Evolutionary conservation across 2,329 filamentous ascomycete genomes (phyloP).

Genomic region (Tothia fuscella): DNA sequence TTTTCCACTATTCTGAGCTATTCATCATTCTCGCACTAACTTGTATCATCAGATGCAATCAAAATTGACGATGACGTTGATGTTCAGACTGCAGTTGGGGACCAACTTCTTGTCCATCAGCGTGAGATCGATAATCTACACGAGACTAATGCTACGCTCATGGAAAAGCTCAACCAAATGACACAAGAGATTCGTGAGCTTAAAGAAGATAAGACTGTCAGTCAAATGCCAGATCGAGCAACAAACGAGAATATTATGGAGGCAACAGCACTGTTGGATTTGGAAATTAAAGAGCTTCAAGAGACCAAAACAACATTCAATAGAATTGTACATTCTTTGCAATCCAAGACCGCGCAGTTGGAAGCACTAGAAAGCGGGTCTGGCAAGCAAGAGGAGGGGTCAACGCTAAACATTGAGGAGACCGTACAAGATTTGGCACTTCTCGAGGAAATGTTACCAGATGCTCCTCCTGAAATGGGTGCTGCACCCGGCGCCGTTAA

Average conservation of each 20-base stretch:
- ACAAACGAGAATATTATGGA: background rate
- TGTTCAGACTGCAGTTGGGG: background rate
- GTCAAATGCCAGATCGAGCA: background rate
- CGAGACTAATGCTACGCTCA: background rate
- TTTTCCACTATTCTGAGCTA: too few relatives aligned
- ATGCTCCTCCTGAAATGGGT: too few relatives aligned
- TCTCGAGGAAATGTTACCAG: too few relatives aligned
- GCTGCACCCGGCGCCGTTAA: too few relatives aligned
- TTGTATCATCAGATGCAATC: background rate
- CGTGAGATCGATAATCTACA: conserved; percentile 2
- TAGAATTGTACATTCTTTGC: background rate
- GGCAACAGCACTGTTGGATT: background rate
- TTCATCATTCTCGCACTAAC: too few relatives aligned
- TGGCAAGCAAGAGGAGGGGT: too few relatives aligned
- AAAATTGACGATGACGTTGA: background rate
- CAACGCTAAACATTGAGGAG: too few relatives aligned
- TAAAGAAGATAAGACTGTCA: background rate
- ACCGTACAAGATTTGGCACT: too few relatives aligned
- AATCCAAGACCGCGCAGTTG: background rate
- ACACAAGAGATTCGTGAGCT: conserved; percentile 1
- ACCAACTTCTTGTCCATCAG: conserved; percentile 1
- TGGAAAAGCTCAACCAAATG: conserved; percentile 2
- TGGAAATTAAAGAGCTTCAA: conserved; percentile 1
- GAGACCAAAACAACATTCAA: conserved; percentile 5
- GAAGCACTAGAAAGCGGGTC: background rate